phyloP scores from a whole-genome alignment of 495 filamentous ascomycete species.

The Podospora fimiseda region DNA sequence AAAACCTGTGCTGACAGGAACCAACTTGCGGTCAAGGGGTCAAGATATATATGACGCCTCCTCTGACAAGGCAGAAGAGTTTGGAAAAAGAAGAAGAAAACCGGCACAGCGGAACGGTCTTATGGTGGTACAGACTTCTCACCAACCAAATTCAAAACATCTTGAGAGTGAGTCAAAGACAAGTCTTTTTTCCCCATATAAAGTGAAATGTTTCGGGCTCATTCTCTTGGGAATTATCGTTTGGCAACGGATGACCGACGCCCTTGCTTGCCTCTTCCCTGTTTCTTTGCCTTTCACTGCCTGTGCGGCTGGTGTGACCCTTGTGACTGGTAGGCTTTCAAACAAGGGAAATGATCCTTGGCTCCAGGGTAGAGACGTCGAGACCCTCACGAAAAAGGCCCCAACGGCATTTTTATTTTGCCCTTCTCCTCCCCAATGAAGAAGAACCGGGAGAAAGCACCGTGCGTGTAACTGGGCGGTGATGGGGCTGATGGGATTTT shows the following conservation, averaged over 20 bases:
- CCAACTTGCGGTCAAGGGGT: slow-evolving; percentile 5
- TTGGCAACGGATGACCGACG: background rate
- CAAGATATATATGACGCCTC: slow-evolving; percentile 4
- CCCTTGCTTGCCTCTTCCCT: background rate
- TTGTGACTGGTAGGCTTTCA: too few relatives aligned
- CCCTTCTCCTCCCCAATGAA: too few relatives aligned
- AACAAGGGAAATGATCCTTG: too few relatives aligned
- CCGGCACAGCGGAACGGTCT: slow-evolving; percentile 9
- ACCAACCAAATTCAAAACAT: background rate
- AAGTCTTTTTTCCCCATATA: background rate
- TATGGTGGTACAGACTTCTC: slow-evolving; percentile 17
- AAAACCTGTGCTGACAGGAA: background rate
- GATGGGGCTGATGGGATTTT: background rate
- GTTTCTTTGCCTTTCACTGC: background rate
- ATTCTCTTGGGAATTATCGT: background rate
- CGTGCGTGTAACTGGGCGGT: background rate
- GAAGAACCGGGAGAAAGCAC: too few relatives aligned
- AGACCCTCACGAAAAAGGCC: too few relatives aligned
- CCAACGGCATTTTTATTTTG: background rate
- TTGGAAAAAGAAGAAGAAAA: background rate
- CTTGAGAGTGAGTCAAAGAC: background rate
- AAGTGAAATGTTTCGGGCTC: background rate
- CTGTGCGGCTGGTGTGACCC: background rate
- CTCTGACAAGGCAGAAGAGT: background rate
- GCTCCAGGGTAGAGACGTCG: too few relatives aligned